Evolutionary conservation across 495 filamentous ascomycete species (phyloP).

Genomic region (Chaetomium cochliodes): DNA sequence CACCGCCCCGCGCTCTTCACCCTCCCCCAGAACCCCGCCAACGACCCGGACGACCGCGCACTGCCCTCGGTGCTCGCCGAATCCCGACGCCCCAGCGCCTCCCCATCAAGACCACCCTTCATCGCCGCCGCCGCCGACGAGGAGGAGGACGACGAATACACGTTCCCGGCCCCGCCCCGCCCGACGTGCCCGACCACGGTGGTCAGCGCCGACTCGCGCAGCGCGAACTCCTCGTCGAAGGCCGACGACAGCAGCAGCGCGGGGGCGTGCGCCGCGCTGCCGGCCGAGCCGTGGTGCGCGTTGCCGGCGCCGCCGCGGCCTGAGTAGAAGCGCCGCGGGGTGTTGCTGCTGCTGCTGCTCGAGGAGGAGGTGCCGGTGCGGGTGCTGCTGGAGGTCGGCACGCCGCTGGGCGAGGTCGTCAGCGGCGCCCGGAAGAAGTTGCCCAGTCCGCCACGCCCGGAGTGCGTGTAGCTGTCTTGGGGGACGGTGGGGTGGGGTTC

Average conservation of each 20-base stretch:
- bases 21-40: conserved; percentile 29
- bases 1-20: conserved; percentile 26
- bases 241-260: conserved; percentile 42
- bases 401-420: conserved; percentile 51
- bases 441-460: conserved; percentile 84
- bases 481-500: conserved; percentile 77
- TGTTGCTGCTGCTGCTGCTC: conserved; percentile 39
- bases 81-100: conserved; percentile 29
- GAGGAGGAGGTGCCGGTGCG: conserved; percentile 33
- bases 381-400: conserved; percentile 33
- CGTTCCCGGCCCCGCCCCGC: conserved; percentile 86
- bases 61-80: conserved; percentile 34
- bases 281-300: conserved; percentile 53
- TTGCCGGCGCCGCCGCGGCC: conserved; percentile 93
- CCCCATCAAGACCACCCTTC: background rate
- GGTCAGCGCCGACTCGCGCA: conserved; percentile 55
- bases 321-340: conserved; percentile 62
- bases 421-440: conserved; percentile 74
- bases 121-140: conserved; percentile 25
- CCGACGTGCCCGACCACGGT: conserved; percentile 69
- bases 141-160: conserved; percentile 37
- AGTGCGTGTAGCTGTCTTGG: conserved; percentile 63
- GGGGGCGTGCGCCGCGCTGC: conserved; percentile 70
- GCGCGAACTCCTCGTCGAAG: conserved; percentile 88
- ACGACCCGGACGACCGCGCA: conserved; percentile 1